Percentiles rank a stretch among this genome's conserved stretches.
Evolutionary conservation across 1,284 basidiomycete genomes (phyloP).

Genomic region (Peniophora sp.): DNA sequence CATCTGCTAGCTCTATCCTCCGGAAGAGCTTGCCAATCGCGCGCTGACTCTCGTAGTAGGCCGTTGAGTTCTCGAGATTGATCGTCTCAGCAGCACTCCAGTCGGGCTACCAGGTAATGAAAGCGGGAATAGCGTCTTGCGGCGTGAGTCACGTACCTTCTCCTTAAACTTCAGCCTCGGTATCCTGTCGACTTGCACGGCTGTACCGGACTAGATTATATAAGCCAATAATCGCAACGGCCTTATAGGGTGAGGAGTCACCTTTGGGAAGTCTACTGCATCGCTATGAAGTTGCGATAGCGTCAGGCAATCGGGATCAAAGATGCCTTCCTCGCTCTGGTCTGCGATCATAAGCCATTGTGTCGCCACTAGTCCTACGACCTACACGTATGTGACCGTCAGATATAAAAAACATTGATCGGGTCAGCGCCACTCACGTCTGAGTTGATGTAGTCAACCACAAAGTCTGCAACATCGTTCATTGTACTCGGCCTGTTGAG

Average conservation of each 20-base stretch:
- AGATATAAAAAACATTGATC: slow-evolving; percentile 7
- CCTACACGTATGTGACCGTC: slow-evolving; percentile 29
- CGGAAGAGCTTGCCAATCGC: slow-evolving; percentile 55
- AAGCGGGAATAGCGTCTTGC: background rate
- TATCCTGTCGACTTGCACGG: slow-evolving; percentile 39
- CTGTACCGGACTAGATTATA: slow-evolving; percentile 30
- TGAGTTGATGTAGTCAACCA: slow-evolving; percentile 62
- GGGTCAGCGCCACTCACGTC: slow-evolving; percentile 33
- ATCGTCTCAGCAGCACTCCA: slow-evolving; percentile 60
- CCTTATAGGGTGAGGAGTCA: background rate
- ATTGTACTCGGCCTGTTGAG: slow-evolving; percentile 52
- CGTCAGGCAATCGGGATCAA: slow-evolving; percentile 50
- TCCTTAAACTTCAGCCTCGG: slow-evolving; percentile 31
- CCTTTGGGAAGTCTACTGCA: slow-evolving; percentile 59
- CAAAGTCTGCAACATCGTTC: slow-evolving; percentile 65
- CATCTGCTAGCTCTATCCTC: slow-evolving; percentile 40
- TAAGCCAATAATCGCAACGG: background rate
- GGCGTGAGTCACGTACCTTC: slow-evolving; percentile 11
- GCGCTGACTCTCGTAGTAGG: slow-evolving; percentile 41
- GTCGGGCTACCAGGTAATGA: slow-evolving; percentile 35
- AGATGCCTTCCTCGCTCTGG: slow-evolving; percentile 42
- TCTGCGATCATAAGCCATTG: slow-evolving; percentile 67
- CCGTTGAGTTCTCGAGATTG: slow-evolving; percentile 18
- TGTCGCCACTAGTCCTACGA: slow-evolving; percentile 50
- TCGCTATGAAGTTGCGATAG: slow-evolving; percentile 63